A percentile compares a stretch with the other conserved stretches of the same genome.
phyloP scores from a whole-genome alignment of 768 basidiomycete species.

The Coprinopsis sp. region DNA sequence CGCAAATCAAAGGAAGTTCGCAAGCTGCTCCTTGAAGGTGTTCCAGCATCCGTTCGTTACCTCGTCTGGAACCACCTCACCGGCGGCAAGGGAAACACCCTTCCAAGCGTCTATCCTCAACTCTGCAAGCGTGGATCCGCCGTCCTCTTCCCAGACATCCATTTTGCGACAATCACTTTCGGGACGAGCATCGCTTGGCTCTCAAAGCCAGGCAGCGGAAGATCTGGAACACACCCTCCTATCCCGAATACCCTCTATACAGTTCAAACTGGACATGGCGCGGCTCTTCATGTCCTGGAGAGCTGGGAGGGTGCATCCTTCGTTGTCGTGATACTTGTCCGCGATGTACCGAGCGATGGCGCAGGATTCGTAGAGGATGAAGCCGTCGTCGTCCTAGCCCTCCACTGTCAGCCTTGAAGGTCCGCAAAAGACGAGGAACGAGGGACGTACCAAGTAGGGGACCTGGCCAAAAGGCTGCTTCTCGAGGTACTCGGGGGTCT shows the following conservation, averaged over 20 bases:
- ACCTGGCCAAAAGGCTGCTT: conserved; percentile 56
- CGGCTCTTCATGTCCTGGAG: conserved; percentile 23
- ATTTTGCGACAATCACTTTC: conserved; percentile 16
- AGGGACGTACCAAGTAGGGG: conserved; percentile 41
- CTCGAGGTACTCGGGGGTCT: conserved; percentile 29
- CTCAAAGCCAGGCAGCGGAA: conserved; percentile 29
- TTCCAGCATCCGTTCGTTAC: conserved; percentile 80
- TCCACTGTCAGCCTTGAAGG: neutral
- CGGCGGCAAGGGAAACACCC: conserved; percentile 66
- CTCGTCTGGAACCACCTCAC: too few species aligned
- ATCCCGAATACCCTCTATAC: conserved; percentile 32
- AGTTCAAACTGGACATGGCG: conserved; percentile 53
- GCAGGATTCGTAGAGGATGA: conserved; percentile 55
- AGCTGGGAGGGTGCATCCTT: conserved; percentile 39
- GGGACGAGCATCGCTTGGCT: conserved; percentile 2
- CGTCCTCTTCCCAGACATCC: conserved; percentile 47
- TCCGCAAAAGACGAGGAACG: neutral
- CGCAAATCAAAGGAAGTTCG: too few species aligned
- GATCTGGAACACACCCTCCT: conserved; percentile 15
- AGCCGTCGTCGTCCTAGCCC: conserved; percentile 50
- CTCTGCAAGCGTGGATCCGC: conserved; percentile 56
- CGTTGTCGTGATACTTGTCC: conserved; percentile 45
- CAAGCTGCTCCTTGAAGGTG: too few species aligned
- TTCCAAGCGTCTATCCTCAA: conserved; percentile 65
- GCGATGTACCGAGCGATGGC: conserved; percentile 56